Base-by-base conservation (phyloP, 257 asterid species). In the Avicennia marina region DNA sequence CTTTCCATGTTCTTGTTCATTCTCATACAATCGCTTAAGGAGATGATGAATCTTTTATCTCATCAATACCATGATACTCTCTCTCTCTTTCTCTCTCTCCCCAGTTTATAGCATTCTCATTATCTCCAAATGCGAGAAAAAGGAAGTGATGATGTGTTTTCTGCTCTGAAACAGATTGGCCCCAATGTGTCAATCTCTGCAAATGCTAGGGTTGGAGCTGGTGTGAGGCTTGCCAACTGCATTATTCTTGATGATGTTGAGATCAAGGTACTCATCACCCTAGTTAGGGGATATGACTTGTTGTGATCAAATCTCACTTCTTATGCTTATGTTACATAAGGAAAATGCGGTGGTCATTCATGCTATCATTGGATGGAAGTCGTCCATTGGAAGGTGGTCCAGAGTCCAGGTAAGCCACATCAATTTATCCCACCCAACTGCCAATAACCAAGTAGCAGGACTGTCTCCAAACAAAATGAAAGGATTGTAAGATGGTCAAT, bases 141-240 rank as follows among this genome's bases (percentile, higher is more conserved):
- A 24, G 0, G 4, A n/a, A 15, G 15, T 38, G 7, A 8, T 15
- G 42, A 9, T 20, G 4, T 18, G 6, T 18, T 61, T 54, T 44
- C 31, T 19, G 15, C 13, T 16, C 64, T 67, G 61, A 46, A 52
- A 76, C 76, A 89, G 97, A 83, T 89, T 54, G 97, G 96, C 46
- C 96, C 96, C 2, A 83, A n/a, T n/a, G n/a, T n/a, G n/a, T n/a
- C n/a, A n/a, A n/a, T n/a, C 32, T 81, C 97, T 10, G 97, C 97
- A 52, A 89, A 89, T 74, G 97, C 87, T 58, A 80, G 95, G 61
- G 77, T 89, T 57, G 97, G 82, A 53, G 91, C 91, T 66, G 97
- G 97, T 18, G 94, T 47, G 27, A 86, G 97, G 84, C 95, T 89
- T 31, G 79, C 83, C 53, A 71, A 68, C 71, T 86, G 94, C 77